Evolutionary conservation across 768 basidiomycete species (phyloP).

Genomic region (Tephrocybe sp.): DNA sequence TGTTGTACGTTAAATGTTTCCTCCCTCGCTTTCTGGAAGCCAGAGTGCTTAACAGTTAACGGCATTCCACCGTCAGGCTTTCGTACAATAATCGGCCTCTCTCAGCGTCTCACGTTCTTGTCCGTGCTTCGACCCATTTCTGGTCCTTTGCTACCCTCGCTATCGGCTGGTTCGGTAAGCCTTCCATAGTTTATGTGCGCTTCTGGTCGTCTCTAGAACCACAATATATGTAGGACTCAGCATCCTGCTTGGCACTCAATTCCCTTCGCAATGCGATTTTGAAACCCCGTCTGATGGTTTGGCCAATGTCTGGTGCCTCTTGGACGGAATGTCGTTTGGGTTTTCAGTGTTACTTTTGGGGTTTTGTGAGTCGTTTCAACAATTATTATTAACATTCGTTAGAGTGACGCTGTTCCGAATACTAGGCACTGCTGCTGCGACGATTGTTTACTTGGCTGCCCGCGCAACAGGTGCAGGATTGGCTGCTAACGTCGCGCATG

Average conservation of each 20-base stretch:
- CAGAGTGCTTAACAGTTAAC: neutral
- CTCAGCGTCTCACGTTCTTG: slow-evolving; percentile 16
- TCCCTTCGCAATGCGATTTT: slow-evolving; percentile 11
- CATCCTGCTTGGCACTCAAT: slow-evolving; percentile 8
- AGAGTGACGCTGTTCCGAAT: too few species aligned
- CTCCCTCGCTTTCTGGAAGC: too few species aligned
- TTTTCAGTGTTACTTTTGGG: slow-evolving; percentile 1
- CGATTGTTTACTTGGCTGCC: neutral
- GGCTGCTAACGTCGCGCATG: slow-evolving; percentile 6
- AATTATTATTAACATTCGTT: too few species aligned
- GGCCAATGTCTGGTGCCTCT: slow-evolving; percentile 8
- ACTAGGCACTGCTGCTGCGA: neutral
- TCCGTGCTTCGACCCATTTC: slow-evolving; percentile 15
- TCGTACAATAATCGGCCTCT: slow-evolving; percentile 16
- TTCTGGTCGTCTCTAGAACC: too few species aligned
- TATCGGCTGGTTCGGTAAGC: slow-evolving; percentile 13
- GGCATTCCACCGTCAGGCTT: slow-evolving; percentile 1
- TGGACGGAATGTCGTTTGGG: slow-evolving; percentile 1
- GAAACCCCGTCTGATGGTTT: slow-evolving; percentile 6
- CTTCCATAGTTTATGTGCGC: neutral
- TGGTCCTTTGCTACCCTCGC: slow-evolving; percentile 10
- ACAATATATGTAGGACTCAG: slow-evolving; percentile 1
- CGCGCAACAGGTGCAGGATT: neutral
- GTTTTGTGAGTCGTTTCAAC: slow-evolving; percentile 13
- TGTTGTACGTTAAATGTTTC: neutral